phyloP scores from a whole-genome alignment of 2,329 filamentous ascomycete species.

The Penicillium sp. region DNA sequence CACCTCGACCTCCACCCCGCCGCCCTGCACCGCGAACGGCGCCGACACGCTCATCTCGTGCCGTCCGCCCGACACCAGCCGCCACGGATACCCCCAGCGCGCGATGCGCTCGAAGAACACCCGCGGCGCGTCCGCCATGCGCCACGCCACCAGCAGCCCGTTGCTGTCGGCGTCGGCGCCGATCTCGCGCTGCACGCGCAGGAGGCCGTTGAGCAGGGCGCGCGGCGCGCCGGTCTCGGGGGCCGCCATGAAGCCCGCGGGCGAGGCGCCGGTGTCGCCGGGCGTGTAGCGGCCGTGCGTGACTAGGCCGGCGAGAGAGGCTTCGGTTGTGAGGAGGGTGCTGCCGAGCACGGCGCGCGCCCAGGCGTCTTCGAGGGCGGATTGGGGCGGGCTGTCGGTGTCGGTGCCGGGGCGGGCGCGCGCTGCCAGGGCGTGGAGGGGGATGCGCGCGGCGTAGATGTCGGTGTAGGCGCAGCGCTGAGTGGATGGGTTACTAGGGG shows the following conservation, averaged over 20 bases:
- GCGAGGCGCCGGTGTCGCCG: constrained; percentile 18
- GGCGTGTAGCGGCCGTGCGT: constrained; percentile 8
- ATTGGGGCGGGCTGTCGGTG: neutral
- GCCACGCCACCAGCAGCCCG: constrained; percentile 24
- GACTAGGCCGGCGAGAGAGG: constrained; percentile 18
- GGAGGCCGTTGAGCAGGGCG: constrained; percentile 20
- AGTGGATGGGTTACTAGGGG: constrained; percentile 12
- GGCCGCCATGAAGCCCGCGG: constrained; percentile 12
- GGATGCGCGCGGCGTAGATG: constrained; percentile 25
- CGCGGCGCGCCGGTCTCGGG: constrained; percentile 4
- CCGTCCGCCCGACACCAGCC: constrained; percentile 23
- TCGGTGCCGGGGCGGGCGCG: neutral
- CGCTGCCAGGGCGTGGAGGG: constrained; percentile 14
- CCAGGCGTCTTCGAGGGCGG: constrained; percentile 24
- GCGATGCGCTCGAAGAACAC: constrained; percentile 28
- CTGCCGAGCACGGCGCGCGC: constrained; percentile 21
- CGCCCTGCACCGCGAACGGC: constrained; percentile 17
- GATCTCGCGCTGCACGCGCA: constrained; percentile 18
- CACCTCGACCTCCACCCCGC: constrained; percentile 25
- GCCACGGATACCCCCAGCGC: constrained; percentile 32
- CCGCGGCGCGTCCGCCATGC: constrained; percentile 17
- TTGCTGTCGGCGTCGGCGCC: constrained; percentile 7
- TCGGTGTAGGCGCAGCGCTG: constrained; percentile 28
- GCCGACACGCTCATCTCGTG: constrained; percentile 29
- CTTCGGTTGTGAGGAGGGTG: constrained; percentile 18